A percentile compares a stretch with the other conserved stretches of the same genome.
Conservation (phyloP, 768 basidiomycete species). For the Candolleomyces aberdarensis region DNA sequence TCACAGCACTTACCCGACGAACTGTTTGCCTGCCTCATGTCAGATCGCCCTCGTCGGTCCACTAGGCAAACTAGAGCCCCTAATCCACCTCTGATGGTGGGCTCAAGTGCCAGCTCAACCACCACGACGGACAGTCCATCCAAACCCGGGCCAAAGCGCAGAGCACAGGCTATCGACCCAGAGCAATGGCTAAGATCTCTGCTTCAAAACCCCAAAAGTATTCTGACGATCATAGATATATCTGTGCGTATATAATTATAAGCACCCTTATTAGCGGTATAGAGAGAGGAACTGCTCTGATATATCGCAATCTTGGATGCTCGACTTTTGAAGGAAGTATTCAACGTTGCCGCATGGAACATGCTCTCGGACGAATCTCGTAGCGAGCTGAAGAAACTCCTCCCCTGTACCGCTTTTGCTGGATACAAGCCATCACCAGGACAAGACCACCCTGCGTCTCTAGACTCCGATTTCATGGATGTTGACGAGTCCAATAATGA, state of each 20-base stretch:
- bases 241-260: constrained; percentile 35
- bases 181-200: constrained; percentile 34
- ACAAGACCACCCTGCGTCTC: constrained; percentile 34
- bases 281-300: background rate
- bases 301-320: background rate
- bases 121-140: background rate
- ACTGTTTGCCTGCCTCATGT: constrained; percentile 10
- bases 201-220: constrained; percentile 46
- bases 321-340: constrained; percentile 34
- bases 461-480: constrained; percentile 14
- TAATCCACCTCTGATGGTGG: constrained; percentile 10
- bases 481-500: constrained; percentile 9
- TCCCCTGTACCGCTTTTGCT: constrained; percentile 46
- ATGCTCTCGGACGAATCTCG: constrained; percentile 42
- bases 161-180: constrained; percentile 23
- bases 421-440: constrained; percentile 30
- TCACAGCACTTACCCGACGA: background rate
- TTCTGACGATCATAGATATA: constrained; percentile 46
- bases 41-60: constrained; percentile 29
- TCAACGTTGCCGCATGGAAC: constrained; percentile 44
- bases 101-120: constrained; percentile 1
- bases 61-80: constrained; percentile 13
- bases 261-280: background rate
- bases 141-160: constrained; percentile 20
- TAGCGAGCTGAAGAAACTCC: constrained; percentile 30